phyloP scores from a whole-genome alignment of 306 rosid genomes.

The Macrotyloma uniflorum region DNA sequence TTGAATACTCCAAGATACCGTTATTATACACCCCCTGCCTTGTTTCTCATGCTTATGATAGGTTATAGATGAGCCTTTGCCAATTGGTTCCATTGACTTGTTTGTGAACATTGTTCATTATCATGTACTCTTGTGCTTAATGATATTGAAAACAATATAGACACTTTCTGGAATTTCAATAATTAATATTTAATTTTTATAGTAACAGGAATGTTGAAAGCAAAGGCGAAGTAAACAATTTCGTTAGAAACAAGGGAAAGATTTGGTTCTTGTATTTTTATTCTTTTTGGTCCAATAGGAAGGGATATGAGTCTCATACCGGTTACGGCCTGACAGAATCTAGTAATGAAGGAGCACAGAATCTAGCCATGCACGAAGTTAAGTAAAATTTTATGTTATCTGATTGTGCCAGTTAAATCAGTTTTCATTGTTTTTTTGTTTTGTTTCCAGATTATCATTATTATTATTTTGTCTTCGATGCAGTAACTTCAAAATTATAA shows the following conservation, averaged over 20 bases:
- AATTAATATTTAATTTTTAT: not conserved
- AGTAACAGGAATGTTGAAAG: not conserved
- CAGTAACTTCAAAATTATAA: not conserved
- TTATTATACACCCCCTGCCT: constrained; percentile 12
- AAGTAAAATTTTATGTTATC: not conserved
- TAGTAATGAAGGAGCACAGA: not conserved
- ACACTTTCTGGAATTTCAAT: constrained; percentile 8
- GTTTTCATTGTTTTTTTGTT: not conserved
- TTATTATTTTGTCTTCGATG: not conserved
- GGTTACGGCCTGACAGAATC: no score
- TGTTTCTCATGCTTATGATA: constrained; percentile 26
- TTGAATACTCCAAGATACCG: constrained; percentile 22
- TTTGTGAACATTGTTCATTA: constrained; percentile 43
- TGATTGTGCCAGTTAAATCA: not conserved
- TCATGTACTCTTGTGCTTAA: constrained; percentile 35
- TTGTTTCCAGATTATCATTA: not conserved
- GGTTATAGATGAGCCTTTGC: constrained; percentile 32
- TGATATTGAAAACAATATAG: constrained; percentile 36
- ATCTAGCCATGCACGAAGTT: not conserved
- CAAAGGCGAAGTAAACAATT: no score
- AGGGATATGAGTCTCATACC: no score
- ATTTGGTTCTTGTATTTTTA: no score
- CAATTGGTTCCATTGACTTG: constrained; percentile 37
- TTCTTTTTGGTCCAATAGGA: no score
- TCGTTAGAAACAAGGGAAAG: no score